These are phyloP conservation scores for Darksidea phi DNA, from an alignment of 495 filamentous ascomycete genomes.

Conservation along the genomic window DNA sequence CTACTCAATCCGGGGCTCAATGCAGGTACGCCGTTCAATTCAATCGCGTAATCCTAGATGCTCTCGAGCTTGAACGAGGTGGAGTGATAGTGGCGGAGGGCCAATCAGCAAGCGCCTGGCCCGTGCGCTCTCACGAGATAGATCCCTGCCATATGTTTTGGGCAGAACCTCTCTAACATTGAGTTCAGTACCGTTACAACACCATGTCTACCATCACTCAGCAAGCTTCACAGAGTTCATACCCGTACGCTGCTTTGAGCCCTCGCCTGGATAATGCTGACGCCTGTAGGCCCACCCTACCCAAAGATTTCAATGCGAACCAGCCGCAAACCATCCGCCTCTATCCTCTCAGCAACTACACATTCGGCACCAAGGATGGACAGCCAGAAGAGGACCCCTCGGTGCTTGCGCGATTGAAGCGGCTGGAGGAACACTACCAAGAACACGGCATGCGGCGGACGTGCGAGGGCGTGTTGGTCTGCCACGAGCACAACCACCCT, in stretches of 20 bases:
- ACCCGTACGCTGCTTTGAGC: slow-evolving; percentile 30
- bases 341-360: slow-evolving; percentile 96
- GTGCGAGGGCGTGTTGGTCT: slow-evolving; percentile 93
- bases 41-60: too few relatives aligned
- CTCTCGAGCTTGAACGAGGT: too few relatives aligned
- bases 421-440: slow-evolving; percentile 91
- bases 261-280: not conserved
- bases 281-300: slow-evolving; percentile 63
- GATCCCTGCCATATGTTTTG: too few relatives aligned
- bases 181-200: not conserved
- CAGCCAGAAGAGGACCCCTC: slow-evolving; percentile 98
- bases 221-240: slow-evolving; percentile 37
- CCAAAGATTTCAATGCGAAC: slow-evolving; percentile 79
- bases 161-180: too few relatives aligned
- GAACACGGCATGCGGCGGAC: slow-evolving; percentile 93
- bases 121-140: too few relatives aligned
- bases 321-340: slow-evolving; percentile 90
- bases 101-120: too few relatives aligned
- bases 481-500: slow-evolving; percentile 97
- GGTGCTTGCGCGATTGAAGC: slow-evolving; percentile 84
- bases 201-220: slow-evolving; percentile 45
- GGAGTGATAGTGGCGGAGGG: too few relatives aligned
- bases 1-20: too few relatives aligned
- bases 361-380: slow-evolving; percentile 95
- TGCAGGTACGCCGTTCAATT: too few relatives aligned